Conservation (phyloP, 306 rosid genomes). For the Sophora flavescens region DNA sequence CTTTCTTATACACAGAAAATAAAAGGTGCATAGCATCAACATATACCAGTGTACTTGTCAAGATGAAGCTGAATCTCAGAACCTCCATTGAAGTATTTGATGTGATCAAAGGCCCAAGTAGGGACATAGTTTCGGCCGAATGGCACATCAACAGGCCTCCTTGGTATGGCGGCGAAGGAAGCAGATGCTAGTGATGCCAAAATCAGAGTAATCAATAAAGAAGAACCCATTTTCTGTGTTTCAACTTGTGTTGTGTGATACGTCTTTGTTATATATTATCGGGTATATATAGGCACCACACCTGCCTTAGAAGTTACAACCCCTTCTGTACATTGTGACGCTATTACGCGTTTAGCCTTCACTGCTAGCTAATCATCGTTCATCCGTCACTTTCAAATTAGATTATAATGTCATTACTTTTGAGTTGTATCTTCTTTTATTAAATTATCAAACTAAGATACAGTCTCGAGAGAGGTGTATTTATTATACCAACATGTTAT, state of each 20-base stretch:
- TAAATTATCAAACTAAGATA: neutral
- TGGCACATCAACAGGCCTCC: constrained; percentile 63
- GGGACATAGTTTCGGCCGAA: constrained; percentile 82
- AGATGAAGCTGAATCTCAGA: constrained; percentile 69
- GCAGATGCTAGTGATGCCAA: constrained; percentile 44
- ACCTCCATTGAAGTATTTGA: constrained; percentile 76
- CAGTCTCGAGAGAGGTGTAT: neutral
- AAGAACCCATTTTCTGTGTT: constrained; percentile 49
- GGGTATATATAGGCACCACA: constrained; percentile 42
- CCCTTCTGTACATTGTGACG: neutral
- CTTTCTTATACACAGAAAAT: neutral
- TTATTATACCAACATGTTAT: neutral
- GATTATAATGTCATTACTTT: neutral
- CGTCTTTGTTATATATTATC: neutral
- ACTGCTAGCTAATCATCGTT: constrained; percentile 25
- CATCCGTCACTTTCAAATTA: constrained; percentile 3
- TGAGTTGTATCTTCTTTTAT: neutral
- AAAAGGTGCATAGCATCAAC: neutral
- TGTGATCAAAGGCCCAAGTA: constrained; percentile 88
- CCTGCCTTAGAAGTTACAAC: neutral
- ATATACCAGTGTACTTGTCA: constrained; percentile 78
- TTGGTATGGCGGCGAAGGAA: constrained; percentile 52
- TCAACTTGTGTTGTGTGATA: constrained; percentile 27
- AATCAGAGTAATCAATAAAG: constrained; percentile 43
- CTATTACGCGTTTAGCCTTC: constrained; percentile 33